phyloP scores from a whole-genome alignment of 2,329 filamentous ascomycete genomes.

The Cladosporium cucumerinum region DNA sequence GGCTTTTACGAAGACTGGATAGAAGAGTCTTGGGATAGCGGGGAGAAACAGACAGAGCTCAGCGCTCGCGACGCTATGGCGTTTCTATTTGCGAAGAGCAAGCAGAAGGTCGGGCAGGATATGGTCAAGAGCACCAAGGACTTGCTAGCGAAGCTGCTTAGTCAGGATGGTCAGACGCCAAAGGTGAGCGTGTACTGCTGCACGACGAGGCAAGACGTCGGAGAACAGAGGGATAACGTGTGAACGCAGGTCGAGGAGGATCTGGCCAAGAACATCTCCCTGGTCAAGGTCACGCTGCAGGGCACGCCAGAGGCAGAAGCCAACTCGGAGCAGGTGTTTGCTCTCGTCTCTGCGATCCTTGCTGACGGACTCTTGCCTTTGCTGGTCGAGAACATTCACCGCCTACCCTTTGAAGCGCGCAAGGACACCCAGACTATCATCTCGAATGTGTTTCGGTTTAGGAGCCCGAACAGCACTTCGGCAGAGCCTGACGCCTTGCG shows the following conservation, averaged over 20 bases:
- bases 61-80: slow-evolving; percentile 52
- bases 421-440: slow-evolving; percentile 96
- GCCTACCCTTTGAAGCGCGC: slow-evolving; percentile 89
- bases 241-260: slow-evolving; percentile 70
- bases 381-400: slow-evolving; percentile 76
- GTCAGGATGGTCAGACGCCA: slow-evolving; percentile 50
- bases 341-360: slow-evolving; percentile 79
- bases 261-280: slow-evolving; percentile 75
- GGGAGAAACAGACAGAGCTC: not conserved
- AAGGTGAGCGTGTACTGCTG: slow-evolving; percentile 47
- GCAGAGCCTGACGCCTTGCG: slow-evolving; percentile 79
- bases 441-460: slow-evolving; percentile 90
- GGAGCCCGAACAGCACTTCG: slow-evolving; percentile 62
- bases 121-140: slow-evolving; percentile 63
- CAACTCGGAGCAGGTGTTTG: slow-evolving; percentile 80
- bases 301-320: slow-evolving; percentile 88
- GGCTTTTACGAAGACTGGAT: not conserved
- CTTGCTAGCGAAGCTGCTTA: slow-evolving; percentile 54
- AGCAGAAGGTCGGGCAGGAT: slow-evolving; percentile 60
- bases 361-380: slow-evolving; percentile 85
- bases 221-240: not conserved
- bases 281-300: slow-evolving; percentile 92
- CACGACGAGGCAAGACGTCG: not conserved
- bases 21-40: not conserved
- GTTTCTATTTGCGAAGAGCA: slow-evolving; percentile 64